These are phyloP conservation scores for Starmera caribaea DNA, from an alignment of 805 yeast genomes.

Conservation along the genomic window DNA sequence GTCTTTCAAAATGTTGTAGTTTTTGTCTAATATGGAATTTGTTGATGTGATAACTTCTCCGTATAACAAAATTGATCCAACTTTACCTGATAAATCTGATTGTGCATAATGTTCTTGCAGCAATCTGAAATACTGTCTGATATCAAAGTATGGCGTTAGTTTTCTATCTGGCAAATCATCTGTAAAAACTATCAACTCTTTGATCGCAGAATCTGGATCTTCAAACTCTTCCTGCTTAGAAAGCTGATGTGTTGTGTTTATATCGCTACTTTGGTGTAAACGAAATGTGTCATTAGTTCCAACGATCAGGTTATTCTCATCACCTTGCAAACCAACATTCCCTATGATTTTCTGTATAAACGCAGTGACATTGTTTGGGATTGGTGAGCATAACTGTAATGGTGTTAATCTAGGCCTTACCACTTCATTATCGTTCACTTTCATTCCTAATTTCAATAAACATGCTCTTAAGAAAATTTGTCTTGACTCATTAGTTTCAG, in stretches of 20 bases:
- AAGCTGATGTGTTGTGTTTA: slow-evolving; percentile 13
- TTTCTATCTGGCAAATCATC: slow-evolving; percentile 38
- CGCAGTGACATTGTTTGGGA: slow-evolving; percentile 19
- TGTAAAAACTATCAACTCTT: slow-evolving; percentile 42
- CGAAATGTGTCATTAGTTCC: slow-evolving; percentile 51
- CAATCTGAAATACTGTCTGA: slow-evolving; percentile 39
- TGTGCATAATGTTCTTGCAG: slow-evolving; percentile 25
- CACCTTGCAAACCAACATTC: slow-evolving; percentile 25
- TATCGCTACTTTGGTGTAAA: slow-evolving; percentile 30
- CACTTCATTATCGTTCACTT: slow-evolving; percentile 45
- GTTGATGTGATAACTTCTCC: slow-evolving; percentile 92
- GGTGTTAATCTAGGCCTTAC: slow-evolving; percentile 64
- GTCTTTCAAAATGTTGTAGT: slow-evolving; percentile 43
- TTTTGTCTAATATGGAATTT: slow-evolving; percentile 64
- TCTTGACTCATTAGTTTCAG: slow-evolving; percentile 36
- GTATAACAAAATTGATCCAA: slow-evolving; percentile 63
- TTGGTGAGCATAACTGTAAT: slow-evolving; percentile 38
- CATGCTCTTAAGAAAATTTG: slow-evolving; percentile 46
- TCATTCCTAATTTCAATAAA: slow-evolving; percentile 52
- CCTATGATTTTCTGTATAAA: slow-evolving; percentile 24
- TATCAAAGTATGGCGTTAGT: slow-evolving; percentile 67
- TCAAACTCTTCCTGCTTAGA: slow-evolving; percentile 27
- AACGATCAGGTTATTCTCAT: slow-evolving; percentile 29
- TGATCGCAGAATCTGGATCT: slow-evolving; percentile 47
- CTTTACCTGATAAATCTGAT: slow-evolving; percentile 19